Evolutionary conservation across 176 grass and related monocot genomes (phyloP).

Genomic region (Oryza longistaminata): DNA sequence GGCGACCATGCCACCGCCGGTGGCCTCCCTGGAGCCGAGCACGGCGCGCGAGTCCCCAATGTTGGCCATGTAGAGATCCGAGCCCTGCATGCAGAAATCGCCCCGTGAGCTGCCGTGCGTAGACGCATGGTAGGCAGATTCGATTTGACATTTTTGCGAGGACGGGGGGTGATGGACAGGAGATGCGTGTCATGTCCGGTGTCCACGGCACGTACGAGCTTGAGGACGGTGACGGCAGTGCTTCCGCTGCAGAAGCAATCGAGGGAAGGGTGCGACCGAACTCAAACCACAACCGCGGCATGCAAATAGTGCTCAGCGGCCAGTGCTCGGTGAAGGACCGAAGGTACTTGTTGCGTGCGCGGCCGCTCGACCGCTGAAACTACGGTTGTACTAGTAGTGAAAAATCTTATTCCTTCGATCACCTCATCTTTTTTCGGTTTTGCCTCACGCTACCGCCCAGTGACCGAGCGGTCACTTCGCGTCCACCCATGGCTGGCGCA

Average conservation of each 20-base stretch:
- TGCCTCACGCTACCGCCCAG: no score
- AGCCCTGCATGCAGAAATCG: constrained; percentile 55
- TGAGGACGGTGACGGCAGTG: constrained; percentile 87
- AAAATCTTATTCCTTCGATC: no score
- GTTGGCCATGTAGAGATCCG: constrained; percentile 83
- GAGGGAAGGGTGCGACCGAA: constrained; percentile 67
- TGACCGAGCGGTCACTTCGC: background rate
- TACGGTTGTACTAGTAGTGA: no score
- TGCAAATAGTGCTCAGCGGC: no score
- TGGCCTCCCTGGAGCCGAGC: constrained; percentile 64
- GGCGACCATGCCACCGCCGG: constrained; percentile 48
- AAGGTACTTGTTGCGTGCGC: no score
- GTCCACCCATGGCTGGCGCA: background rate
- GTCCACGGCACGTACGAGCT: constrained; percentile 62
- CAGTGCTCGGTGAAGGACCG: no score
- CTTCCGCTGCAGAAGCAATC: constrained; percentile 92
- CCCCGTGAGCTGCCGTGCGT: constrained; percentile 11
- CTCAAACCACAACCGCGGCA: no score
- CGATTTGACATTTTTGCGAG: constrained; percentile 25
- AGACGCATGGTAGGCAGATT: background rate
- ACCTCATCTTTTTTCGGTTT: no score
- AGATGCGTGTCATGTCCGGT: background rate
- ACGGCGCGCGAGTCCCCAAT: constrained; percentile 96
- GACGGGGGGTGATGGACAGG: background rate
- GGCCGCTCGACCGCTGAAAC: no score